phyloP scores from a whole-genome alignment of 2,329 filamentous ascomycete genomes.

The Uncinocarpus reesii region DNA sequence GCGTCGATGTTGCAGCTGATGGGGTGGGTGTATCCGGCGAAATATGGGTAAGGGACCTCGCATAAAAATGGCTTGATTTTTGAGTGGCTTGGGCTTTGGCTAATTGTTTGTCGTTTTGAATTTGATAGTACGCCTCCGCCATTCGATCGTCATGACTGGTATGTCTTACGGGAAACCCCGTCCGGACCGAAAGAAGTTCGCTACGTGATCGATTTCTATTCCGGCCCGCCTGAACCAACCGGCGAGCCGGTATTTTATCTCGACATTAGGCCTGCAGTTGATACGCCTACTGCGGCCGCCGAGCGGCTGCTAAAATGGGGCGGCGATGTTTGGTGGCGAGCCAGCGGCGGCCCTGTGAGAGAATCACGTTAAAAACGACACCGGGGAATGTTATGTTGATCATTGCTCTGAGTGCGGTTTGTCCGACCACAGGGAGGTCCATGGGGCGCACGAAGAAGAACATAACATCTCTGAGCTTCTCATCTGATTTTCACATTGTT shows the following conservation, averaged over 20 bases:
- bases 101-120: too few relatives aligned
- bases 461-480: too few relatives aligned
- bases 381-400: too few relatives aligned
- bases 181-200: slow-evolving; percentile 67
- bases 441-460: too few relatives aligned
- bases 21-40: slow-evolving; percentile 65
- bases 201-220: slow-evolving; percentile 97
- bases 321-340: slow-evolving; percentile 87
- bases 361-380: slow-evolving; percentile 1
- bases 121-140: slow-evolving; percentile 60
- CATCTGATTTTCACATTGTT: background rate
- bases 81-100: too few relatives aligned
- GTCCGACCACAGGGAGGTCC: too few relatives aligned
- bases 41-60: slow-evolving; percentile 55
- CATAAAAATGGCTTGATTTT: background rate
- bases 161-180: slow-evolving; percentile 59
- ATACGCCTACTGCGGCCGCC: slow-evolving; percentile 65
- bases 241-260: slow-evolving; percentile 94
- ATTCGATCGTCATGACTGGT: slow-evolving; percentile 98
- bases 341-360: slow-evolving; percentile 57
- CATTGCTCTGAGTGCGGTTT: too few relatives aligned
- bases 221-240: slow-evolving; percentile 65
- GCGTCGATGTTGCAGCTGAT: slow-evolving; percentile 72
- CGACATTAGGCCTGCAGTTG: slow-evolving; percentile 81
- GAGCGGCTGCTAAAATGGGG: slow-evolving; percentile 83